Evolutionary conservation across 148 eudicot species (phyloP).

Genomic region (Rhododendron henanense): DNA sequence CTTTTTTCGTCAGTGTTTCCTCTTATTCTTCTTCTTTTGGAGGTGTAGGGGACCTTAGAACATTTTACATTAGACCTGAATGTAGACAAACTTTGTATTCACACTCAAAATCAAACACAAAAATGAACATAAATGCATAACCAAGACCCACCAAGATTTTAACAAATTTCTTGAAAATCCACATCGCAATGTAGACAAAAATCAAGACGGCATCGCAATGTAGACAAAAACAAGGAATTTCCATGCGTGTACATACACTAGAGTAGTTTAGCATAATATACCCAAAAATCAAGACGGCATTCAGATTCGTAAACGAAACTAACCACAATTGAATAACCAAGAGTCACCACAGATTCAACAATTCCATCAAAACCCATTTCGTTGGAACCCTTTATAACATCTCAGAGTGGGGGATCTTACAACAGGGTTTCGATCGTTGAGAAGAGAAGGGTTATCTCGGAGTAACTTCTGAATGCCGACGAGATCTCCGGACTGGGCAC

Average conservation of each 20-base stretch:
- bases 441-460: slow-evolving; percentile 60
- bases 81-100: background rate
- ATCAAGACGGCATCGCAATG: no score
- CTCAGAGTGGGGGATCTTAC: slow-evolving; percentile 36
- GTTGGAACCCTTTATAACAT: background rate
- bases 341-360: background rate
- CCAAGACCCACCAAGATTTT: no score
- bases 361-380: background rate
- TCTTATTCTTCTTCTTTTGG: background rate
- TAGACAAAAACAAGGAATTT: background rate
- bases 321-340: background rate
- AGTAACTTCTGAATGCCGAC: slow-evolving; percentile 50
- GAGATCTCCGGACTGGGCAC: slow-evolving; percentile 86
- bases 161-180: background rate
- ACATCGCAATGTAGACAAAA: background rate
- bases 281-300: background rate
- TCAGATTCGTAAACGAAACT: background rate
- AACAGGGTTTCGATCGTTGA: slow-evolving; percentile 88
- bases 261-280: background rate
- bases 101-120: background rate
- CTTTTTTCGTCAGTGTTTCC: background rate
- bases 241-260: background rate
- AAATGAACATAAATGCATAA: background rate
- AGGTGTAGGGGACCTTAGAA: background rate
- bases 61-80: background rate